Base-by-base conservation (phyloP, 768 basidiomycete species). In the Cubamyces lactineus region DNA sequence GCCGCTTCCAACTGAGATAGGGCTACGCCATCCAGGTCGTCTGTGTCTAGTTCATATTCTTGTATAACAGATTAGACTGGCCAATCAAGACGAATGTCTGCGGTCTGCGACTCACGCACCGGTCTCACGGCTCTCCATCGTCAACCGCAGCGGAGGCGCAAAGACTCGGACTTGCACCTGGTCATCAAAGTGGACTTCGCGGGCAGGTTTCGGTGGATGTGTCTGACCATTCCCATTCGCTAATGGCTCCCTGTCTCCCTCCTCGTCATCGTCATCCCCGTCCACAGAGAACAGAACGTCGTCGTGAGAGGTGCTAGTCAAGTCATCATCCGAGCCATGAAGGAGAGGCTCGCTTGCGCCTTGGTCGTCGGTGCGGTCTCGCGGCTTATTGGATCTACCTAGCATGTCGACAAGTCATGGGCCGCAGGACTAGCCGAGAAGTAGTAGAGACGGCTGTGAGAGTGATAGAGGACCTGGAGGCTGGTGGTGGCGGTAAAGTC, bases 11-110 rank as follows among this genome's bases (percentile, higher is more conserved):
- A 67, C 53, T 76, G 75, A 16, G 68, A 68, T 3, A 72, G 26
- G 0, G 70, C 66, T 7, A 69, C 66, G 5, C 87, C 87, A 56
- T 92, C 91, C 13, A 94, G 74, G 21, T 92, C 92, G 72, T 95
- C 93, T 0, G 85, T 79, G 70, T 96, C 94, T 19, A 91, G 82
- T 13, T 96, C 94, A 73, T 80, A 96, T 70, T 91, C 93, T 95
- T 46, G 2, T 50, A 40, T 63, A 47, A 63, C 52, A 50, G 19
- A 11, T 62, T 40, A 59, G 19, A 1, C 26, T 39, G 17, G 30
- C 4, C 34, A 7, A 7, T 23, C 16, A 11, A 11, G 58, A 34
- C 16, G 30, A 46, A 53, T 19, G 42, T 50, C 60, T 50, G 38
- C 53, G 46, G 26, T 56, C 15, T 8, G 19, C 60, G 72, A 74